phyloP scores from a whole-genome alignment of 2,329 filamentous ascomycete genomes.

The Apiospora hydei region DNA sequence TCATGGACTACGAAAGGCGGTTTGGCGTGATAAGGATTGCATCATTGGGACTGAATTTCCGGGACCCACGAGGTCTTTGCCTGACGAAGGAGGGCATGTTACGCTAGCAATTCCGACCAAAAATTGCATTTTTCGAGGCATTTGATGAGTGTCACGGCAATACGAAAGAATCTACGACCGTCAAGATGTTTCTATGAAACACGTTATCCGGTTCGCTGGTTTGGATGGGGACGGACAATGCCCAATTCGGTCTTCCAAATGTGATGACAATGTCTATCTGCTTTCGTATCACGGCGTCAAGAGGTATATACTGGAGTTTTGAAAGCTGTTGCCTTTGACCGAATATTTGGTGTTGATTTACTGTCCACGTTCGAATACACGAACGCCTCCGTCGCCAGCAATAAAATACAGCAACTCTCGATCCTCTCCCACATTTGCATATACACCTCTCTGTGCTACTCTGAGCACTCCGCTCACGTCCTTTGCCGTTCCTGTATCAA shows the following conservation, averaged over 20 bases:
- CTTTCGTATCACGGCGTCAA: slow-evolving; percentile 28
- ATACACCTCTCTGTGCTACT: slow-evolving; percentile 65
- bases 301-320: slow-evolving; percentile 27
- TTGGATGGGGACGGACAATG: slow-evolving; percentile 10
- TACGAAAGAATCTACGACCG: slow-evolving; percentile 22
- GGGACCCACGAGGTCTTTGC: slow-evolving; percentile 38
- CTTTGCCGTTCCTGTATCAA: slow-evolving; percentile 88
- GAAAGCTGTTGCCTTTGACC: background rate
- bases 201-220: slow-evolving; percentile 5
- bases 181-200: slow-evolving; percentile 18
- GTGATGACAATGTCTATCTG: slow-evolving; percentile 14
- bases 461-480: slow-evolving; percentile 91
- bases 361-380: slow-evolving; percentile 84
- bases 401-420: slow-evolving; percentile 85
- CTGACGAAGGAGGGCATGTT: slow-evolving; percentile 38
- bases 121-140: slow-evolving; percentile 29
- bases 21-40: slow-evolving; percentile 30
- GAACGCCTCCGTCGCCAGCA: slow-evolving; percentile 78
- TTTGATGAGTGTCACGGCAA: slow-evolving; percentile 17
- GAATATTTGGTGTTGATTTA: slow-evolving; percentile 38
- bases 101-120: slow-evolving; percentile 40
- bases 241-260: slow-evolving; percentile 16
- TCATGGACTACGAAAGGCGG: slow-evolving; percentile 41
- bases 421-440: slow-evolving; percentile 52
- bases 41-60: slow-evolving; percentile 44